Evolutionary conservation across 2,329 filamentous ascomycete genomes (phyloP).

Genomic region (Ustilaginoidea virens): DNA sequence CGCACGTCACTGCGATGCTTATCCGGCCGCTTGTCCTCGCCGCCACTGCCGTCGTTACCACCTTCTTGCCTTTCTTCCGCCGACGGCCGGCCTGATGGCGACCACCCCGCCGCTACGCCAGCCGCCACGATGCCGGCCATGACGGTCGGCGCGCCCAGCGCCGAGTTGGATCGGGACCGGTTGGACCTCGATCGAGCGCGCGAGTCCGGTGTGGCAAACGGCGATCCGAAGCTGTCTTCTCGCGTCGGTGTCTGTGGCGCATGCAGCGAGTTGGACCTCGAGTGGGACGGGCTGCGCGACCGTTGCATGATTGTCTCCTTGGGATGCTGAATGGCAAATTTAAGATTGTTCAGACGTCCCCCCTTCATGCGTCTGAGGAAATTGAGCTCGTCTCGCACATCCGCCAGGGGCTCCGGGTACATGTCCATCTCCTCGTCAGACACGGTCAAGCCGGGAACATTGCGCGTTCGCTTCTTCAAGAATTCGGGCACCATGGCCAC

Average conservation of each 20-base stretch:
- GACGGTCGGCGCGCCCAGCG: slow-evolving; percentile 57
- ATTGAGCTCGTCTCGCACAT: slow-evolving; percentile 65
- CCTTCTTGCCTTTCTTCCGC: slow-evolving; percentile 11
- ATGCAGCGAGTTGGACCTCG: slow-evolving; percentile 46
- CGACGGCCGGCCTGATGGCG: slow-evolving; percentile 42
- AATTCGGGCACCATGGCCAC: slow-evolving; percentile 35
- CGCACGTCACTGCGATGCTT: slow-evolving; percentile 10
- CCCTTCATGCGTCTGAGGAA: slow-evolving; percentile 72
- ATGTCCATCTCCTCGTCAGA: slow-evolving; percentile 51
- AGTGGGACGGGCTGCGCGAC: slow-evolving; percentile 47
- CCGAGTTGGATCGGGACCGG: slow-evolving; percentile 51
- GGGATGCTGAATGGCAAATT: slow-evolving; percentile 62
- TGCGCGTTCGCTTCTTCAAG: slow-evolving; percentile 30
- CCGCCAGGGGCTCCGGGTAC: slow-evolving; percentile 57
- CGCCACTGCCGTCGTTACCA: slow-evolving; percentile 3
- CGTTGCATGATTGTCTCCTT: slow-evolving; percentile 50
- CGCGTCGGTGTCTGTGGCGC: slow-evolving; percentile 48
- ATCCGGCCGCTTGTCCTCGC: slow-evolving; percentile 6
- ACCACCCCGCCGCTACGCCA: slow-evolving; percentile 63
- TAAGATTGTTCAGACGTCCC: slow-evolving; percentile 66
- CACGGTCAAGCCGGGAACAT: slow-evolving; percentile 40
- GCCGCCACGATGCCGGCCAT: slow-evolving; percentile 76
- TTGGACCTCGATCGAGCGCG: slow-evolving; percentile 52
- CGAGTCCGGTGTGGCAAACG: slow-evolving; percentile 40
- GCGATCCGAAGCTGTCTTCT: slow-evolving; percentile 34